phyloP scores from a whole-genome alignment of 768 basidiomycete genomes.

The Ramaria sp. region DNA sequence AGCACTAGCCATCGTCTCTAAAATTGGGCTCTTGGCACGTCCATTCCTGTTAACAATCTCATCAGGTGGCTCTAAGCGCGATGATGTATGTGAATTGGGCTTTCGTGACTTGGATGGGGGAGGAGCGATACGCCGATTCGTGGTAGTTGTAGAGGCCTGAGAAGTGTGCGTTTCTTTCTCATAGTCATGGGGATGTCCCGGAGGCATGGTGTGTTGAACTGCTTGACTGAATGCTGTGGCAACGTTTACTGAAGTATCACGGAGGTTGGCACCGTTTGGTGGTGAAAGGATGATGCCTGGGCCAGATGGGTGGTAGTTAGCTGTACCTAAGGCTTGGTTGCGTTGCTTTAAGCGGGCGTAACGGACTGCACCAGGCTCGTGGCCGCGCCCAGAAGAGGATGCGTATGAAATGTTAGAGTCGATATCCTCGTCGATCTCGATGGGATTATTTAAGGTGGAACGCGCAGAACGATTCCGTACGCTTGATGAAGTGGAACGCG shows the following conservation, averaged over 20 bases:
- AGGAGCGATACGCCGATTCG: conserved; percentile 45
- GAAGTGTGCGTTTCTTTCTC: conserved; percentile 11
- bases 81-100: background rate
- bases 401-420: conserved; percentile 15
- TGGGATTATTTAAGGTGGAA: conserved; percentile 25
- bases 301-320: conserved; percentile 13
- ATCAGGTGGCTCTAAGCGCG: background rate
- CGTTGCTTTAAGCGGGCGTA: conserved; percentile 38
- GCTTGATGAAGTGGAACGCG: conserved; percentile 21
- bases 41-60: conserved; percentile 18
- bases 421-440: conserved; percentile 31
- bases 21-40: conserved; percentile 55
- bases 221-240: conserved; percentile 75
- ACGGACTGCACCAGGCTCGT: conserved; percentile 30
- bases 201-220: conserved; percentile 24
- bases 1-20: conserved; percentile 35
- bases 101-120: conserved; percentile 32
- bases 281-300: conserved; percentile 26
- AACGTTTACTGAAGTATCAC: conserved; percentile 81
- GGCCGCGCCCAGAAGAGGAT: background rate
- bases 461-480: conserved; percentile 22
- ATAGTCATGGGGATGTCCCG: background rate
- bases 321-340: conserved; percentile 23
- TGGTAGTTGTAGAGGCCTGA: conserved; percentile 16
- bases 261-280: conserved; percentile 58